Percentiles rank a stretch among this genome's conserved stretches.
phyloP scores from a whole-genome alignment of 2,329 filamentous ascomycete species.

The Cadophora sp. region DNA sequence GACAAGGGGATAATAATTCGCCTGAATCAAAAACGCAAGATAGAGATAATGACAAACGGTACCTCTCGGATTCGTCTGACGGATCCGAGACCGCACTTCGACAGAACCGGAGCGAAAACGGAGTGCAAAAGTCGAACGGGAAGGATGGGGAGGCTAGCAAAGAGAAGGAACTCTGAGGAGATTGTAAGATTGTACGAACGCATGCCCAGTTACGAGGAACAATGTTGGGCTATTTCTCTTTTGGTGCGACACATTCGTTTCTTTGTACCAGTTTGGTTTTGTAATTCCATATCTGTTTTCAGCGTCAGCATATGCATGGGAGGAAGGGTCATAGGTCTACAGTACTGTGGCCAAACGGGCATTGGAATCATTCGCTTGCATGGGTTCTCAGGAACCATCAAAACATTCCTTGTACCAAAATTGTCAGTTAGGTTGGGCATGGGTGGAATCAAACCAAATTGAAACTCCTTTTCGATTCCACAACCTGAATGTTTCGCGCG shows the following conservation, averaged over 20 bases:
- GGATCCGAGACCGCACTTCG: constrained; percentile 1
- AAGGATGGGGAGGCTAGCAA: background rate
- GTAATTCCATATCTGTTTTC: background rate
- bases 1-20: background rate
- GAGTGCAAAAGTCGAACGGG: no score
- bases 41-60: background rate
- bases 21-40: background rate
- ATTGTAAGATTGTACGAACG: background rate
- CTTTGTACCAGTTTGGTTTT: background rate
- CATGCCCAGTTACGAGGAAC: background rate
- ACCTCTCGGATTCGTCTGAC: background rate
- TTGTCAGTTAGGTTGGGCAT: background rate
- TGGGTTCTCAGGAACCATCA: background rate
- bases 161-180: background rate
- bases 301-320: background rate
- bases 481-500: background rate
- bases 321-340: background rate
- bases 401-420: background rate
- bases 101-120: background rate
- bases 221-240: background rate
- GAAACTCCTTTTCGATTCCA: background rate
- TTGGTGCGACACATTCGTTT: background rate
- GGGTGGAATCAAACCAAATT: background rate
- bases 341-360: background rate
- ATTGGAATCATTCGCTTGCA: background rate